phyloP scores from a whole-genome alignment of 352 stramenopile genomes.

The Globisporangium viniferum region DNA sequence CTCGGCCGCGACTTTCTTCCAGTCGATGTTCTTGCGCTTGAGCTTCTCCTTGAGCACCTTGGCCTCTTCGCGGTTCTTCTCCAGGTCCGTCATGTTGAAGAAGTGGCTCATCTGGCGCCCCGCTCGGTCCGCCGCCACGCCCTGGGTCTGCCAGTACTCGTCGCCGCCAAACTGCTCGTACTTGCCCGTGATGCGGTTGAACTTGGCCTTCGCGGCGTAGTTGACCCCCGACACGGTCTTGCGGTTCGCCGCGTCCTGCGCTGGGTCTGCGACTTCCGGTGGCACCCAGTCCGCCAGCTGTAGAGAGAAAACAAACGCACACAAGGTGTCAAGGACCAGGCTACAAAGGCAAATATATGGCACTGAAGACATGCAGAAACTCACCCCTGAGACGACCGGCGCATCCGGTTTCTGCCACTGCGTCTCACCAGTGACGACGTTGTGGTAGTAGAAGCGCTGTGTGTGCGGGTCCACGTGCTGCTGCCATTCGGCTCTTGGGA shows the following conservation, averaged over 20 bases:
- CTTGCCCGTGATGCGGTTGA: conserved; percentile 75
- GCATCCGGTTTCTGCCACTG: conserved; percentile 79
- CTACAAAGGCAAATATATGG: neutral
- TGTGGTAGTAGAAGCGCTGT: conserved; percentile 85
- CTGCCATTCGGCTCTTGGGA: conserved; percentile 62
- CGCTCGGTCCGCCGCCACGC: conserved; percentile 61
- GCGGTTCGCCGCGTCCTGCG: conserved; percentile 11
- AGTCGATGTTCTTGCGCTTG: conserved; percentile 85
- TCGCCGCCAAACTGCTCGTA: conserved; percentile 66
- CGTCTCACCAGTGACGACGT: conserved; percentile 68
- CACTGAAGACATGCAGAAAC: conserved; percentile 12
- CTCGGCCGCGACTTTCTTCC: conserved; percentile 80
- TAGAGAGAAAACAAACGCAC: neutral
- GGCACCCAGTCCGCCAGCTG: conserved; percentile 81
- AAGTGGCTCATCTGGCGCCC: conserved; percentile 87
- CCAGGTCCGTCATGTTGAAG: conserved; percentile 75
- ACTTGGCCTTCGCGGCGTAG: conserved; percentile 70
- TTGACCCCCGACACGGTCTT: conserved; percentile 59
- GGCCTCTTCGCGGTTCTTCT: conserved; percentile 81
- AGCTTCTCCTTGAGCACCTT: conserved; percentile 73
- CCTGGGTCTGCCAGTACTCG: conserved; percentile 61
- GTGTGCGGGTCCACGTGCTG: conserved; percentile 82
- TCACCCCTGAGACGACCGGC: conserved; percentile 64
- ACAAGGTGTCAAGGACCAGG: neutral
- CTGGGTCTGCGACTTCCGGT: conserved; percentile 33